Percentiles rank a stretch among this genome's conserved stretches.
Evolutionary conservation across 129 eudicot genomes (phyloP).

Genomic region (Sambucus nigra): DNA sequence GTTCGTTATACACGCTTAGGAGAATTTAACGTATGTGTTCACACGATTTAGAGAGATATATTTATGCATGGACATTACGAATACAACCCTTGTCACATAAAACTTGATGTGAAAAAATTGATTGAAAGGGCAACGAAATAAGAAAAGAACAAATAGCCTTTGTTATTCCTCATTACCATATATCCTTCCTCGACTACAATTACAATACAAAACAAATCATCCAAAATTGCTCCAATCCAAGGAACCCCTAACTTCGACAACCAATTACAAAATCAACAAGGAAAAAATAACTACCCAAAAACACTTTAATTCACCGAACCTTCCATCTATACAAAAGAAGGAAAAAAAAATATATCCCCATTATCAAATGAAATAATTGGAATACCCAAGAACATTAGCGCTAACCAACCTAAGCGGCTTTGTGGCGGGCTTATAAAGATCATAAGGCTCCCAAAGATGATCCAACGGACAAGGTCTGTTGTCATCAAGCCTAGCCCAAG

Average conservation of each 20-base stretch:
- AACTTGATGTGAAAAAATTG: too few species aligned
- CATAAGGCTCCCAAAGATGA: constrained; percentile 90
- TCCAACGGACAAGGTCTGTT: constrained; percentile 86
- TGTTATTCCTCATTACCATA: constrained; percentile 1
- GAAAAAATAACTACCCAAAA: constrained; percentile 20
- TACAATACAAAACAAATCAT: too few species aligned
- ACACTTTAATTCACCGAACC: constrained; percentile 45
- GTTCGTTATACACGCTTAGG: too few species aligned
- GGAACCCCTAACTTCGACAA: too few species aligned
- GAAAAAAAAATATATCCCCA: constrained; percentile 6
- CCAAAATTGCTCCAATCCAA: constrained; percentile 15
- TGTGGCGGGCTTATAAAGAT: constrained; percentile 44
- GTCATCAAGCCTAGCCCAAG: constrained; percentile 86
- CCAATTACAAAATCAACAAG: too few species aligned
- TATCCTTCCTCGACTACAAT: too few species aligned
- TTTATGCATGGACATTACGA: too few species aligned
- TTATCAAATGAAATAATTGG: constrained; percentile 40
- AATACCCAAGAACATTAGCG: constrained; percentile 30
- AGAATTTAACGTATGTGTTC: too few species aligned
- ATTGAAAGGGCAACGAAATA: too few species aligned
- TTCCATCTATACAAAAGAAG: constrained; percentile 13
- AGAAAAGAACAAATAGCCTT: too few species aligned
- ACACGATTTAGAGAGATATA: too few species aligned
- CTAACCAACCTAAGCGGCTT: constrained; percentile 23
- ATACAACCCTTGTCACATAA: too few species aligned